phyloP scores from a whole-genome alignment of 176 grass and related monocot species.

The Zoysia japonica region DNA sequence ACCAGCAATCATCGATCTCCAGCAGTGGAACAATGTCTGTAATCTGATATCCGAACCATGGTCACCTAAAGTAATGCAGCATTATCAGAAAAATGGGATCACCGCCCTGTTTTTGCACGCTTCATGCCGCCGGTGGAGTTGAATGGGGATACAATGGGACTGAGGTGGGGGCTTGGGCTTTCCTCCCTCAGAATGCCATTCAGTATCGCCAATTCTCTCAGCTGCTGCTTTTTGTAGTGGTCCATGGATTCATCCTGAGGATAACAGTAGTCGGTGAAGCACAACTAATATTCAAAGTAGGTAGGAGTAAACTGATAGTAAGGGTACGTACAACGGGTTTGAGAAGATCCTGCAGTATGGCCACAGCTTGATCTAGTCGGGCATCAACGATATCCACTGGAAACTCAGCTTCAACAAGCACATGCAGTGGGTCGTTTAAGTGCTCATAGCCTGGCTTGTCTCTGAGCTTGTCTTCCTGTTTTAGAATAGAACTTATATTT shows the following conservation, averaged over 20 bases:
- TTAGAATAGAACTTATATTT: constrained; percentile 23
- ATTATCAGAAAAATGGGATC: constrained; percentile 40
- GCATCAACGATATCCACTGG: constrained; percentile 65
- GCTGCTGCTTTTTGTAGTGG: constrained; percentile 93
- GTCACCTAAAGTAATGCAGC: constrained; percentile 25
- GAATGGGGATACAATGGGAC: constrained; percentile 78
- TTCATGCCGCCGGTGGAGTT: constrained; percentile 83
- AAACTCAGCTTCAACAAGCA: constrained; percentile 87
- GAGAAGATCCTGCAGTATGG: constrained; percentile 84
- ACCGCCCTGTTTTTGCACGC: constrained; percentile 75
- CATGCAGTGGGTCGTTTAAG: constrained; percentile 91
- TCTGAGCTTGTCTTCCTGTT: constrained; percentile 90
- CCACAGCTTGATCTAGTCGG: constrained; percentile 77
- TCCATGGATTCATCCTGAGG: constrained; percentile 89
- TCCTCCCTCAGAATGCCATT: constrained; percentile 92
- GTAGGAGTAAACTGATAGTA: constrained; percentile 1
- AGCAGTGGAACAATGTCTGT: constrained; percentile 18
- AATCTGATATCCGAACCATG: constrained; percentile 22
- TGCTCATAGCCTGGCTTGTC: constrained; percentile 95
- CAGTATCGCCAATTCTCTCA: constrained; percentile 87
- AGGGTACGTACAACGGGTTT: constrained; percentile 74
- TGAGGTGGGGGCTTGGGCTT: constrained; percentile 73
- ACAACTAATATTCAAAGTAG: constrained; percentile 14
- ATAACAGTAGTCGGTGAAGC: constrained; percentile 4
- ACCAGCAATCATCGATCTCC: constrained; percentile 18